phyloP scores from a whole-genome alignment of 2,329 filamentous ascomycete species.

The Aspergillus neoniger region DNA sequence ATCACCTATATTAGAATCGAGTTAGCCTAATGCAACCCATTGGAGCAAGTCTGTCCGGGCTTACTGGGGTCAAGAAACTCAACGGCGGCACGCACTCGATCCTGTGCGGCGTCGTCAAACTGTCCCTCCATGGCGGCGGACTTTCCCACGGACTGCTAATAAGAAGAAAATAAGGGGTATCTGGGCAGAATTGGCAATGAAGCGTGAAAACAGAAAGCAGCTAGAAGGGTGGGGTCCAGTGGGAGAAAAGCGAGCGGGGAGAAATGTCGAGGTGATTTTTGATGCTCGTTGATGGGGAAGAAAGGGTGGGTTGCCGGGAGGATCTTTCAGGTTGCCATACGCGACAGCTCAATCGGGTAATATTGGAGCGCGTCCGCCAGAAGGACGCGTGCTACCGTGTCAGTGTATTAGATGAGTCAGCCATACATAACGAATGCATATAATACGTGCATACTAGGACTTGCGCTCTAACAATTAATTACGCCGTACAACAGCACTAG shows the following conservation, averaged over 20 bases:
- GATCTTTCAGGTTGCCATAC: conserved; percentile 24
- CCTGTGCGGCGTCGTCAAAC: conserved; percentile 78
- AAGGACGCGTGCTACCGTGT: conserved; percentile 14
- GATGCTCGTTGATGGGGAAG: conserved; percentile 8
- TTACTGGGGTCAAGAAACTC: conserved; percentile 93
- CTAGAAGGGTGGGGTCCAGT: conserved; percentile 16
- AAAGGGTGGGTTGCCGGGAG: conserved; percentile 25
- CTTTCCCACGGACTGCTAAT: conserved; percentile 16
- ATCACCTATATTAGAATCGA: conserved; percentile 48
- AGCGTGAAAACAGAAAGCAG: not conserved
- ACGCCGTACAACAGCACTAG: too few relatives aligned
- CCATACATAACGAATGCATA: not conserved
- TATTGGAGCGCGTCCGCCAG: conserved; percentile 35
- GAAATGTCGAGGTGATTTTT: conserved; percentile 19
- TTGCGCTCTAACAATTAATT: too few relatives aligned
- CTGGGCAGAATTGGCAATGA: conserved; percentile 9
- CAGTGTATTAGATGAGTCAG: conserved; percentile 25
- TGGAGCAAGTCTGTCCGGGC: conserved; percentile 28
- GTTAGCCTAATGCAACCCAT: not conserved
- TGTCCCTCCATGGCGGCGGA: conserved; percentile 64
- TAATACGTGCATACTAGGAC: too few relatives aligned
- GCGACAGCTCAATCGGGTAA: conserved; percentile 35
- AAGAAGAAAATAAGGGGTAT: not conserved
- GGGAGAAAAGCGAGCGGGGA: not conserved
- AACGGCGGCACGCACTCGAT: conserved; percentile 82